A percentile compares a stretch with the other conserved stretches of the same genome.
Conservation (phyloP, 352 stramenopile genomes). For the Phytophthora hibernalis region DNA sequence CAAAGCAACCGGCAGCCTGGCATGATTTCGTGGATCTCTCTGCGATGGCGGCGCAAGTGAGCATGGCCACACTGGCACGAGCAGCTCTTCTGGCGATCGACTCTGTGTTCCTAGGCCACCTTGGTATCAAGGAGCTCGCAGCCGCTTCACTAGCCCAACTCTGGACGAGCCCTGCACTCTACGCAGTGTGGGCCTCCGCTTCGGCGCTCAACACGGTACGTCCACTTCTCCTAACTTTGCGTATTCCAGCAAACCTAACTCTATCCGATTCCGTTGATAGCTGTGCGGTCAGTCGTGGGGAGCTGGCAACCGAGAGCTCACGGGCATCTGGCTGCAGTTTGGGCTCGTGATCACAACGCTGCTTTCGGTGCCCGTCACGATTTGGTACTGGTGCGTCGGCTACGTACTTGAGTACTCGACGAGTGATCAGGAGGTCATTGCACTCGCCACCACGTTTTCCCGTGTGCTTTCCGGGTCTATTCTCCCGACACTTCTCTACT, state of each 20-base stretch:
- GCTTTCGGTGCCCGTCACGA: slow-evolving; percentile 60
- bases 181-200: slow-evolving; percentile 65
- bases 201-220: slow-evolving; percentile 71
- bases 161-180: slow-evolving; percentile 74
- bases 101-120: slow-evolving; percentile 78
- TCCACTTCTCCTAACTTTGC: neutral
- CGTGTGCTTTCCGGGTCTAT: slow-evolving; percentile 65
- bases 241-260: slow-evolving; percentile 2
- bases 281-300: slow-evolving; percentile 82
- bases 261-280: slow-evolving; percentile 15
- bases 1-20: slow-evolving; percentile 44
- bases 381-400: slow-evolving; percentile 79
- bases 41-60: slow-evolving; percentile 71
- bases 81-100: slow-evolving; percentile 76
- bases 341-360: slow-evolving; percentile 61
- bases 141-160: slow-evolving; percentile 73
- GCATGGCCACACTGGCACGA: slow-evolving; percentile 65
- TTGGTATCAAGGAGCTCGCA: slow-evolving; percentile 76
- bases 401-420: slow-evolving; percentile 71
- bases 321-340: slow-evolving; percentile 80
- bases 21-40: slow-evolving; percentile 67
- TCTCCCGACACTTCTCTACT: slow-evolving; percentile 72
- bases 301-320: slow-evolving; percentile 69
- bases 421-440: slow-evolving; percentile 63
- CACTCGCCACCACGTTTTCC: slow-evolving; percentile 63